A percentile compares a stretch with the other conserved stretches of the same genome.
These are phyloP conservation scores for Stylosanthes scabra DNA, from an alignment of 331 rosid species.

Conservation along the genomic window DNA sequence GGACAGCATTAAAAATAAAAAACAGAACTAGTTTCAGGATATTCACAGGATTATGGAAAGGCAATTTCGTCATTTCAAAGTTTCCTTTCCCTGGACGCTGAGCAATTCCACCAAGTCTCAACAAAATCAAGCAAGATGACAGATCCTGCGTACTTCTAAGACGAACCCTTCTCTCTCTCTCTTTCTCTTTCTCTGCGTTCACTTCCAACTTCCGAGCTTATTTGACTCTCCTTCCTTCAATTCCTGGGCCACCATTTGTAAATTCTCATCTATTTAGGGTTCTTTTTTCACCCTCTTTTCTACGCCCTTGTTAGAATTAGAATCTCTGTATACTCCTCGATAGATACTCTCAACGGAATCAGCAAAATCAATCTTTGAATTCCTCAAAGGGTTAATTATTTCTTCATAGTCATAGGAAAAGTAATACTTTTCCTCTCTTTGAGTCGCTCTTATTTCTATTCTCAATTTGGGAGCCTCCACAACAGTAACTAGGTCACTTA, in stretches of 20 bases:
- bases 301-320: conserved; percentile 5
- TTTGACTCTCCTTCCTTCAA: conserved; percentile 54
- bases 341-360: not conserved
- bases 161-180: conserved; percentile 27
- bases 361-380: conserved; percentile 21
- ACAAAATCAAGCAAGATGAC: not conserved
- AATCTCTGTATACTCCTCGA: conserved; percentile 27
- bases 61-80: conserved; percentile 33
- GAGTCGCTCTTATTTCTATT: not conserved
- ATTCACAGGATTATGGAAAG: conserved; percentile 25
- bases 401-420: not conserved
- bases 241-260: conserved; percentile 38
- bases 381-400: conserved; percentile 35
- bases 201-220: conserved; percentile 37
- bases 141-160: conserved; percentile 22
- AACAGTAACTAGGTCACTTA: conserved; percentile 18
- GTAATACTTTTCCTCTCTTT: conserved; percentile 26
- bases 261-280: conserved; percentile 39
- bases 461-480: conserved; percentile 11
- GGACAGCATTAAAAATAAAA: not conserved
- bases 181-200: conserved; percentile 29
- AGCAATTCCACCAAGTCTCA: not conserved
- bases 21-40: not conserved
- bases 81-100: not conserved
- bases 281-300: not conserved